Evolutionary conservation across 2,329 filamentous ascomycete species (phyloP).

Genomic region (Penicillium aurantiogriseum): DNA sequence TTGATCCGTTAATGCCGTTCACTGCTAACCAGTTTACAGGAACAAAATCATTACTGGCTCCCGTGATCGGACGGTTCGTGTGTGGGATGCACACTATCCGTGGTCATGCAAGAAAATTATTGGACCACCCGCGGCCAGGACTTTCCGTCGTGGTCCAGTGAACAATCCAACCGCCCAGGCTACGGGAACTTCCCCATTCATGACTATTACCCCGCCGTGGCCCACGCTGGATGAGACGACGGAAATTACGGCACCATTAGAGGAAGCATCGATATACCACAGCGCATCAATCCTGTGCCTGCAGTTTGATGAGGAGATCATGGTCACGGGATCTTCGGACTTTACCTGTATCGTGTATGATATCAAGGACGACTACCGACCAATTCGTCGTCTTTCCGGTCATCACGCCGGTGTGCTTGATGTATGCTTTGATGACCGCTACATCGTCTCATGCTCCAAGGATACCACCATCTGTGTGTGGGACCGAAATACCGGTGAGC

Average conservation of each 20-base stretch:
- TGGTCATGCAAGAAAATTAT: conserved; percentile 83
- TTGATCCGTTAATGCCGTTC: neutral
- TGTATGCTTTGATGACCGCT: conserved; percentile 84
- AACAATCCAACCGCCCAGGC: conserved; percentile 48
- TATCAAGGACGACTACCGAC: conserved; percentile 72
- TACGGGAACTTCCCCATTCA: conserved; percentile 43
- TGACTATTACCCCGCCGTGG: conserved; percentile 52
- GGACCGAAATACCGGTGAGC: conserved; percentile 74
- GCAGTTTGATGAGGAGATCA: conserved; percentile 87
- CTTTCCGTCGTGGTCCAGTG: conserved; percentile 40
- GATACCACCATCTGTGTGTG: conserved; percentile 92
- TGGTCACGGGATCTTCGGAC: conserved; percentile 94
- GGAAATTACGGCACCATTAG: conserved; percentile 18
- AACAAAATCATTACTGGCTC: conserved; percentile 96
- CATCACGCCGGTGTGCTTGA: conserved; percentile 90
- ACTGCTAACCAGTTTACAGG: conserved; percentile 50
- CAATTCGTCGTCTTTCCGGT: conserved; percentile 71
- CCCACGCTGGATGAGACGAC: conserved; percentile 56
- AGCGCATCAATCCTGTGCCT: conserved; percentile 91
- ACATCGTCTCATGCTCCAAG: conserved; percentile 97
- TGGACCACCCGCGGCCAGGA: conserved; percentile 64
- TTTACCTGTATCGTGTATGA: conserved; percentile 89
- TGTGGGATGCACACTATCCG: conserved; percentile 87
- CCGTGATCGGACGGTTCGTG: conserved; percentile 87
- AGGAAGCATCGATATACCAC: conserved; percentile 61